Evolutionary conservation across 2,329 filamentous ascomycete species (phyloP).

Genomic region (Helminthosporium solani): DNA sequence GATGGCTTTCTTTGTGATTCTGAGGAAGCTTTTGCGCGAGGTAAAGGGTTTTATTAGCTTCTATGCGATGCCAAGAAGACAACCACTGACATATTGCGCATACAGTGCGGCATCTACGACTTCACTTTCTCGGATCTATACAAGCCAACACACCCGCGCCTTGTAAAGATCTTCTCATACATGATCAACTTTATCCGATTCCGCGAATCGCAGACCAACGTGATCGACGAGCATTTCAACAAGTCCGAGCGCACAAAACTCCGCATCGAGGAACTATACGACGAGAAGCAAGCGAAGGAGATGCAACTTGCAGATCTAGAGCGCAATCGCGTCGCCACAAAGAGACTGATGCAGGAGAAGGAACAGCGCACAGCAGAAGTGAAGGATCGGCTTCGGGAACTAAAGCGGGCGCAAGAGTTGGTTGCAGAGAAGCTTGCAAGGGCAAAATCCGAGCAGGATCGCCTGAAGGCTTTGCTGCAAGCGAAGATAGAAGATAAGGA

Average conservation of each 20-base stretch:
- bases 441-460: conserved; percentile 75
- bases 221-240: conserved; percentile 94
- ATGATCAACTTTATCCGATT: conserved; percentile 99
- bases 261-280: conserved; percentile 81
- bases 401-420: conserved; percentile 78
- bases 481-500: conserved; percentile 70
- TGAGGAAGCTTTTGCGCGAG: conserved; percentile 75
- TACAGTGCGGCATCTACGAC: conserved; percentile 82
- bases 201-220: conserved; percentile 82
- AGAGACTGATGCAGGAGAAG: conserved; percentile 80
- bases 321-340: conserved; percentile 75
- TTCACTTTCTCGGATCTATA: conserved; percentile 93
- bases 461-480: conserved; percentile 71
- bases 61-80: not conserved
- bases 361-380: conserved; percentile 82
- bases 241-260: conserved; percentile 82
- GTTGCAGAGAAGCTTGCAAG: conserved; percentile 81
- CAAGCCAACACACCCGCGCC: conserved; percentile 82
- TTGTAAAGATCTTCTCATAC: conserved; percentile 95
- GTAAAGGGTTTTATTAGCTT: conserved; percentile 31
- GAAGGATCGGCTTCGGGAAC: conserved; percentile 76
- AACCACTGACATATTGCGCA: conserved; percentile 9
- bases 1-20: conserved; percentile 89
- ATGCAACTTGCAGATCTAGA: conserved; percentile 76
- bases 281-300: conserved; percentile 85